Percentiles rank a stretch among this genome's conserved stretches.
These are phyloP conservation scores for Grosmannia penicillata DNA, from an alignment of 2,329 filamentous ascomycete species.

Conservation along the genomic window DNA sequence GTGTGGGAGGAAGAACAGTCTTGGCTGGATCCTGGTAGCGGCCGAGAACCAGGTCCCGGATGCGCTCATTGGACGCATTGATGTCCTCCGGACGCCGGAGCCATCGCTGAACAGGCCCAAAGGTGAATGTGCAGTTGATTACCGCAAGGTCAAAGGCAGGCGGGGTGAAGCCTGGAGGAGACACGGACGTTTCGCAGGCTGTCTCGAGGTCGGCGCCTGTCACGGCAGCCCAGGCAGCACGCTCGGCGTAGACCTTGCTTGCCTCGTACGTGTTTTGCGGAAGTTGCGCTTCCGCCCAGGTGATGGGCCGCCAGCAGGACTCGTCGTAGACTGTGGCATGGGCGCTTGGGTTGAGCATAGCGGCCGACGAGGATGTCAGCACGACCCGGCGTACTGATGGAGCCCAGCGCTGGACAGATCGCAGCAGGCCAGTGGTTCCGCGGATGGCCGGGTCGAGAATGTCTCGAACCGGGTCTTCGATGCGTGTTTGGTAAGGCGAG, in stretches of 20 bases:
- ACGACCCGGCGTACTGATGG: slow-evolving; percentile 48
- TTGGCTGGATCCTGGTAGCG: slow-evolving; percentile 29
- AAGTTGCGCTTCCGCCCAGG: slow-evolving; percentile 19
- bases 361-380: slow-evolving; percentile 31
- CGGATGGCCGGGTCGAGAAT: slow-evolving; percentile 41
- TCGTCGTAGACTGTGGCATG: slow-evolving; percentile 25
- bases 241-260: slow-evolving; percentile 49
- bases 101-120: slow-evolving; percentile 49
- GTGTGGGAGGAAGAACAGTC: slow-evolving; percentile 39
- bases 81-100: slow-evolving; percentile 47
- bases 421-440: slow-evolving; percentile 33
- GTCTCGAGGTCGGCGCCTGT: slow-evolving; percentile 25
- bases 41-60: slow-evolving; percentile 49
- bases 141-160: slow-evolving; percentile 44
- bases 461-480: slow-evolving; percentile 31
- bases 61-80: slow-evolving; percentile 59
- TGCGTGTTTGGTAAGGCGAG: slow-evolving; percentile 56
- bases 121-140: slow-evolving; percentile 47
- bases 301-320: slow-evolving; percentile 22
- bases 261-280: slow-evolving; percentile 18
- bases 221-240: slow-evolving; percentile 50
- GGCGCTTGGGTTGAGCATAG: slow-evolving; percentile 23
- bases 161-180: background rate
- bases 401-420: slow-evolving; percentile 27
- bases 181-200: slow-evolving; percentile 12